phyloP scores from a whole-genome alignment of 495 filamentous ascomycete species.

The Penicillium herquei region DNA sequence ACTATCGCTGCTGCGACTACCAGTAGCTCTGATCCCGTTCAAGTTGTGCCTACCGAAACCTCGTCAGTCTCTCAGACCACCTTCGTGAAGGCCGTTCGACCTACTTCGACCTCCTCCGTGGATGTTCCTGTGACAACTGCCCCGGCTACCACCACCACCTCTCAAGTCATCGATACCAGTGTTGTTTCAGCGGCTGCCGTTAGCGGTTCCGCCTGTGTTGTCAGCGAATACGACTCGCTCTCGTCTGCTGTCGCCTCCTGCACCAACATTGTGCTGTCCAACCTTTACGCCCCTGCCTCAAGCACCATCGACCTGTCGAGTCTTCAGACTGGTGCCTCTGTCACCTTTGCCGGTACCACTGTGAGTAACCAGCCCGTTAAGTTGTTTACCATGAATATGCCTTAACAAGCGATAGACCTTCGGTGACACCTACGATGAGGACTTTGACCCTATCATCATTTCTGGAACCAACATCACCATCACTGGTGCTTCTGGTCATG shows the following conservation, averaged over 20 bases:
- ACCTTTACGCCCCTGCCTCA: constrained; percentile 49
- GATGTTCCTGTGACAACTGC: constrained; percentile 9
- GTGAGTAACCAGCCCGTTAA: constrained; percentile 33
- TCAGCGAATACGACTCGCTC: constrained; percentile 42
- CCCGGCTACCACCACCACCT: too few relatives aligned
- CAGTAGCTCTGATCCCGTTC: constrained; percentile 3
- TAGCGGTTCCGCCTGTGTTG: constrained; percentile 34
- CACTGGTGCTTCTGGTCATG: constrained; percentile 35
- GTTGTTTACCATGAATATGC: background rate
- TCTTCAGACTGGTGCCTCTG: constrained; percentile 37
- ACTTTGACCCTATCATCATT: constrained; percentile 50
- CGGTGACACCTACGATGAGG: constrained; percentile 49
- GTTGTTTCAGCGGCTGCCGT: constrained; percentile 7
- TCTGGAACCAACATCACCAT: constrained; percentile 48
- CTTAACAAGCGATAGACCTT: constrained; percentile 1
- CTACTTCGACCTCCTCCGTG: background rate
- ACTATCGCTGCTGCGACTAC: constrained; percentile 3
- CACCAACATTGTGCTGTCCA: constrained; percentile 48
- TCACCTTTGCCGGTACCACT: constrained; percentile 46
- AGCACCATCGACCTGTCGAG: constrained; percentile 50
- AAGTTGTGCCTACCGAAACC: constrained; percentile 9
- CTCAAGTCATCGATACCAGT: too few relatives aligned
- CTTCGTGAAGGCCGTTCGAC: constrained; percentile 10
- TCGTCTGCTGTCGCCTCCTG: constrained; percentile 46
- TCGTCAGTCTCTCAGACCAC: constrained; percentile 12